Conservation (phyloP, 768 basidiomycete genomes). For the Tricholoma furcatifolium region DNA sequence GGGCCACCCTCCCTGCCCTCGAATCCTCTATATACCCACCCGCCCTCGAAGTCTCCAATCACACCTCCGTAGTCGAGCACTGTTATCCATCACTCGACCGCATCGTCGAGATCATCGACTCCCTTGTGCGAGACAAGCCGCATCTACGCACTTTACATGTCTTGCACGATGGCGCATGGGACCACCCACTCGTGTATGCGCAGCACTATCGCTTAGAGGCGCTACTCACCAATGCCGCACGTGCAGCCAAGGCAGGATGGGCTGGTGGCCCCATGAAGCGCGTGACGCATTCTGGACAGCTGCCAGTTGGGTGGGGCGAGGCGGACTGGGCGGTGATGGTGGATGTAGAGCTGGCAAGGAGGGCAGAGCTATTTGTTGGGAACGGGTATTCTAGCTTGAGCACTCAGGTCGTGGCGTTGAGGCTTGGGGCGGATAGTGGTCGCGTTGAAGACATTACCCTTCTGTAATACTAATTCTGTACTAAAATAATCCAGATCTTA, state of each 20-base stretch:
- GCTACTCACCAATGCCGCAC: slow-evolving; percentile 31
- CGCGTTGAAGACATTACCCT: slow-evolving; percentile 36
- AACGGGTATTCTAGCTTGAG: slow-evolving; percentile 50
- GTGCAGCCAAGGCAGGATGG: slow-evolving; percentile 36
- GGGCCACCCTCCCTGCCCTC: slow-evolving; percentile 44
- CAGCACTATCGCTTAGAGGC: slow-evolving; percentile 39
- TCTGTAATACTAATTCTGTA: slow-evolving; percentile 16
- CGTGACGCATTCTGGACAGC: slow-evolving; percentile 40
- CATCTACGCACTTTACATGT: slow-evolving; percentile 39
- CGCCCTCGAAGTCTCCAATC: slow-evolving; percentile 32
- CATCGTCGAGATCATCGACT: slow-evolving; percentile 38
- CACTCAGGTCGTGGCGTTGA: slow-evolving; percentile 41
- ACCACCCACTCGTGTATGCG: slow-evolving; percentile 42
- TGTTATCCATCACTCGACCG: slow-evolving; percentile 42
- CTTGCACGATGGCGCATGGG: slow-evolving; percentile 47
- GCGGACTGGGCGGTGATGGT: slow-evolving; percentile 42
- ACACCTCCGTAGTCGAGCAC: slow-evolving; percentile 39
- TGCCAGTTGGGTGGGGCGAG: slow-evolving; percentile 37
- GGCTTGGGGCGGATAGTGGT: slow-evolving; percentile 37
- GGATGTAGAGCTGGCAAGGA: slow-evolving; percentile 44
- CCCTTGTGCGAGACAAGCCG: slow-evolving; percentile 32
- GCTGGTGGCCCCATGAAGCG: slow-evolving; percentile 37
- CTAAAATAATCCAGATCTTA: no score
- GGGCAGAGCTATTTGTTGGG: slow-evolving; percentile 43
- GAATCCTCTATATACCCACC: slow-evolving; percentile 30